phyloP scores from a whole-genome alignment of 2,329 filamentous ascomycete species.

The Aureobasidium uvarum region DNA sequence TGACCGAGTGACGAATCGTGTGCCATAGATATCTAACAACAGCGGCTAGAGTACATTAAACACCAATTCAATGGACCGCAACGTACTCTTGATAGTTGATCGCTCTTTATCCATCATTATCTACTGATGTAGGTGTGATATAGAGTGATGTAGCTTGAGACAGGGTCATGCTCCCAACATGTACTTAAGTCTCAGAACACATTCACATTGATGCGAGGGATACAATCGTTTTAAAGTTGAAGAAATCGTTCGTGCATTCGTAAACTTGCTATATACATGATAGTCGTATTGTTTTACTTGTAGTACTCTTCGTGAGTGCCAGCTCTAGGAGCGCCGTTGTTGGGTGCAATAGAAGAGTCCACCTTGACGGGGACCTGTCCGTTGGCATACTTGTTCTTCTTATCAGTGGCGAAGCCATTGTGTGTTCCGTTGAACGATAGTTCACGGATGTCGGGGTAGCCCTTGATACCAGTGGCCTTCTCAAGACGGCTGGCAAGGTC shows the following conservation, averaged over 20 bases:
- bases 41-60: no score
- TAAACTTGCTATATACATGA: slow-evolving; percentile 5
- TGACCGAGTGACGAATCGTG: no score
- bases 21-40: no score
- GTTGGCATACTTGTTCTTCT: slow-evolving; percentile 52
- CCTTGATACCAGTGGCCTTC: slow-evolving; percentile 62
- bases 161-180: not conserved
- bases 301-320: slow-evolving; percentile 43
- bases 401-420: slow-evolving; percentile 58
- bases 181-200: not conserved
- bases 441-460: slow-evolving; percentile 46
- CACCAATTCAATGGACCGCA: no score
- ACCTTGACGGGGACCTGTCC: slow-evolving; percentile 42
- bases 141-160: not conserved
- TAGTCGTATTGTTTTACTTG: slow-evolving; percentile 16
- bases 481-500: slow-evolving; percentile 59
- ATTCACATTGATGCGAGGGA: not conserved
- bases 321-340: slow-evolving; percentile 51
- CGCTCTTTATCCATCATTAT: no score
- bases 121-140: not conserved
- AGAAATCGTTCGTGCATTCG: slow-evolving; percentile 5
- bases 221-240: not conserved
- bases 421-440: slow-evolving; percentile 60
- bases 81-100: no score
- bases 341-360: slow-evolving; percentile 35